phyloP scores from a whole-genome alignment of 2,329 filamentous ascomycete genomes.

The Aspergillus tanneri region DNA sequence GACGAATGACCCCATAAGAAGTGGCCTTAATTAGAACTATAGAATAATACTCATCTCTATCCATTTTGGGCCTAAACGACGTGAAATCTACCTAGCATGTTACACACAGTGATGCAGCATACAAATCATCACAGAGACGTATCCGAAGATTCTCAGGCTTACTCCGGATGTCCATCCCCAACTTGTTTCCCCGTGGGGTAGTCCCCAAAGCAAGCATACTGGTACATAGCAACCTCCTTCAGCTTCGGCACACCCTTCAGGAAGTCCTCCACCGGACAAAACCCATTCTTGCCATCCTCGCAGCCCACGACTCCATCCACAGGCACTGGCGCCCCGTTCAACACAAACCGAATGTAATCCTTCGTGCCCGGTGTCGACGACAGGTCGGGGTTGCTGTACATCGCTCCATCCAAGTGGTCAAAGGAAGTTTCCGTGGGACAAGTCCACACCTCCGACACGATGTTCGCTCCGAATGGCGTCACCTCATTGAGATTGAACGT shows the following conservation, averaged over 20 bases:
- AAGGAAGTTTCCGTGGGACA: conserved; percentile 37
- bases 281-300: conserved; percentile 27
- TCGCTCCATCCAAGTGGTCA: conserved; percentile 40
- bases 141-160: background rate
- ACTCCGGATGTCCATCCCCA: conserved; percentile 22
- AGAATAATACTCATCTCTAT: too few relatives aligned
- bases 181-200: conserved; percentile 28
- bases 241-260: conserved; percentile 23
- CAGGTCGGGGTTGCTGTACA: conserved; percentile 31
- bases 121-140: too few relatives aligned
- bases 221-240: conserved; percentile 29
- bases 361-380: conserved; percentile 13
- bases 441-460: conserved; percentile 58
- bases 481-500: conserved; percentile 53
- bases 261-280: conserved; percentile 31
- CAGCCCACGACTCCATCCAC: conserved; percentile 30
- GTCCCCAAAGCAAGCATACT: conserved; percentile 32
- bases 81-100: too few relatives aligned
- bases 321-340: conserved; percentile 32
- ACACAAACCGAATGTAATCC: conserved; percentile 32
- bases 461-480: conserved; percentile 56
- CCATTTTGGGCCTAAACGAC: too few relatives aligned
- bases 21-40: too few relatives aligned
- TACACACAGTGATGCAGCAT: too few relatives aligned
- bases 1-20: too few relatives aligned